These are phyloP conservation scores for Colletotrichum sp. DNA, from an alignment of 2,329 filamentous ascomycete species.

Conservation along the genomic window DNA sequence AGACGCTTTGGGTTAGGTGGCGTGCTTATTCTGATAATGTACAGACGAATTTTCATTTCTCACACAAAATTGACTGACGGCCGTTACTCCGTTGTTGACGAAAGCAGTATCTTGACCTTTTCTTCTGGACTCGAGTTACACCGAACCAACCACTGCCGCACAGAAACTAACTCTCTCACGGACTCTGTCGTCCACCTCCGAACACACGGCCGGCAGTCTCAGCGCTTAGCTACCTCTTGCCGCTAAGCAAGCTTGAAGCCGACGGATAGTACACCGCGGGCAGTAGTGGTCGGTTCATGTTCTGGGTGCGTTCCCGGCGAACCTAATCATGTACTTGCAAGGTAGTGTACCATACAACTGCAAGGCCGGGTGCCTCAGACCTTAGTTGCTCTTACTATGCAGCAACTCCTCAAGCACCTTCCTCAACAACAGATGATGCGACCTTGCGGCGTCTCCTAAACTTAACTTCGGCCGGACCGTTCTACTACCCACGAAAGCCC, in stretches of 20 bases:
- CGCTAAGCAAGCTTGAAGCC: neutral
- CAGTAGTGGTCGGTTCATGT: neutral
- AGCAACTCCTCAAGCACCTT: neutral
- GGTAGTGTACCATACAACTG: neutral
- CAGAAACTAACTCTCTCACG: neutral
- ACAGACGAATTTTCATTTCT: neutral
- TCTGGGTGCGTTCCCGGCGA: conserved; percentile 5
- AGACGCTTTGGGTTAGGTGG: neutral
- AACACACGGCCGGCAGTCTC: neutral
- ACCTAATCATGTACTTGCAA: neutral
- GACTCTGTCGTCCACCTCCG: conserved; percentile 1
- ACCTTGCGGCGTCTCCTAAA: conserved; percentile 5
- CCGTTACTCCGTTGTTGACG: neutral
- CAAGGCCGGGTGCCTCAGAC: neutral
- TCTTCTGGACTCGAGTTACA: neutral
- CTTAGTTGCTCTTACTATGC: conserved; percentile 1
- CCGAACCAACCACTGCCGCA: conserved; percentile 1
- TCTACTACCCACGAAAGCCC: neutral
- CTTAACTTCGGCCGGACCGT: conserved; percentile 6
- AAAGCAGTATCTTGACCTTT: neutral
- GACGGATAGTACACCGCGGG: neutral
- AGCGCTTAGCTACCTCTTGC: conserved; percentile 1
- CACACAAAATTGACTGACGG: neutral
- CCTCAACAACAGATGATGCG: conserved; percentile 11
- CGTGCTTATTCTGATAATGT: neutral